Base-by-base conservation (phyloP, 225 moss, liverwort and hornwort genomes). In the Takakia lepidozioides region DNA sequence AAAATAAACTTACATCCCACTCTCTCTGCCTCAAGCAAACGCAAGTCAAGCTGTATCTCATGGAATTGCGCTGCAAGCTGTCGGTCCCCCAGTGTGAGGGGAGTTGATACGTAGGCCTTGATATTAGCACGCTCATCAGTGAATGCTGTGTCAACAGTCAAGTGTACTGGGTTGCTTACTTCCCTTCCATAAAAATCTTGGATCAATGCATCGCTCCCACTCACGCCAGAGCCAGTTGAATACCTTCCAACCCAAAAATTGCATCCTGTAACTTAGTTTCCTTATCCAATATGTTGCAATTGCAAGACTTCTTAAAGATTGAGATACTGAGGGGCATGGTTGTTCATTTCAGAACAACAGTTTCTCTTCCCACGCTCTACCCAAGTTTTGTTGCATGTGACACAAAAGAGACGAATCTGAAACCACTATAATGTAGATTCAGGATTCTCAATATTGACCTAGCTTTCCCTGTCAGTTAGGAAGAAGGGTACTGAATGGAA, bases 1-100 rank as follows among this genome's bases (percentile, higher is more conserved):
- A 43, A 39, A 25, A 25, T 2, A 8, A 15, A 62, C 70, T 56
- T 88, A 93, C 93, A 98, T 65, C 98, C 98, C 69, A 98, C 76
- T 70, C 91, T 83, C 56, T 98, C 98, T 8, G 98, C 98, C 74
- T 98, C 98, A 29, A 98, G 66, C 65, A 98, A 82, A 23, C 91
- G 91, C 73, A 98, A 37, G 63, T 98, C 98, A 18, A 98, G 76
- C 59, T 98, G 98, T 59, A 98, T 81, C 48, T 98, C 98, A 41
- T 91, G 87, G 68, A 98, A 98, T 57, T 98, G 98, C 17, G 98
- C 87, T 17, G 91, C 98, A 10, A 98, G 76, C 58, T 85, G 98
- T 26, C 87, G 98, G 42, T 98, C 91, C 29, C 85, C 87, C 52
- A 98, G 91, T 50, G 87, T 87, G 25, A 98, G 71, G 51, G 85